Conservation (phyloP, 805 yeast species). For the Blastobotrys peoriensis region DNA sequence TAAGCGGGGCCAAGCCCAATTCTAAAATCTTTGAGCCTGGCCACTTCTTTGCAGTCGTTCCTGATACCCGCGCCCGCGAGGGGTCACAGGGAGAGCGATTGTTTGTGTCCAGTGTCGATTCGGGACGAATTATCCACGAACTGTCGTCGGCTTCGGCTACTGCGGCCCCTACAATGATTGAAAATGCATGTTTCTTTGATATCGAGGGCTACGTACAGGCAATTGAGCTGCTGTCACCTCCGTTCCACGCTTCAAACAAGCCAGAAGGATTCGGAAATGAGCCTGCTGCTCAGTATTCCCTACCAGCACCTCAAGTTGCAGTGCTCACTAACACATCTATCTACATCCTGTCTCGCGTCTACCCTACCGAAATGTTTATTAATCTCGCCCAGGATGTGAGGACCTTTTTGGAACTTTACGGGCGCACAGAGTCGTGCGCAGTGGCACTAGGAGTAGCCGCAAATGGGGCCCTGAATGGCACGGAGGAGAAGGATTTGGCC, state of each 20-base stretch:
- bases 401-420: constrained; percentile 70
- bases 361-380: constrained; percentile 74
- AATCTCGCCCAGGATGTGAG: constrained; percentile 59
- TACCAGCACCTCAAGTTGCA: constrained; percentile 64
- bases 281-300: constrained; percentile 77
- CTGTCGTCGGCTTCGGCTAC: constrained; percentile 29
- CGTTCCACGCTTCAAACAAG: constrained; percentile 62
- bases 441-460: constrained; percentile 77
- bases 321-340: constrained; percentile 76
- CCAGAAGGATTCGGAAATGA: constrained; percentile 83
- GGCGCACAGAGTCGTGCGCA: constrained; percentile 84
- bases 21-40: constrained; percentile 75
- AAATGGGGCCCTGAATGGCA: constrained; percentile 47
- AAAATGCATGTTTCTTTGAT: constrained; percentile 72
- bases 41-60: constrained; percentile 66
- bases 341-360: constrained; percentile 66
- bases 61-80: constrained; percentile 18
- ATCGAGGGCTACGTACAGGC: constrained; percentile 61
- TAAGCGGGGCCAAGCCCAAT: constrained; percentile 52
- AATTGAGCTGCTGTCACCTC: constrained; percentile 62
- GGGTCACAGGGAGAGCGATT: constrained; percentile 38
- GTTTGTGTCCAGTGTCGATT: constrained; percentile 76
- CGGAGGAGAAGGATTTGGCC: constrained; percentile 33
- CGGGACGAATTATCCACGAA: constrained; percentile 68
- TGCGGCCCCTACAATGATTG: constrained; percentile 44